Percentiles rank a stretch among this genome's conserved stretches.
These are phyloP conservation scores for Casuarina cunninghamiana DNA, from an alignment of 306 rosid species.

Conservation along the genomic window DNA sequence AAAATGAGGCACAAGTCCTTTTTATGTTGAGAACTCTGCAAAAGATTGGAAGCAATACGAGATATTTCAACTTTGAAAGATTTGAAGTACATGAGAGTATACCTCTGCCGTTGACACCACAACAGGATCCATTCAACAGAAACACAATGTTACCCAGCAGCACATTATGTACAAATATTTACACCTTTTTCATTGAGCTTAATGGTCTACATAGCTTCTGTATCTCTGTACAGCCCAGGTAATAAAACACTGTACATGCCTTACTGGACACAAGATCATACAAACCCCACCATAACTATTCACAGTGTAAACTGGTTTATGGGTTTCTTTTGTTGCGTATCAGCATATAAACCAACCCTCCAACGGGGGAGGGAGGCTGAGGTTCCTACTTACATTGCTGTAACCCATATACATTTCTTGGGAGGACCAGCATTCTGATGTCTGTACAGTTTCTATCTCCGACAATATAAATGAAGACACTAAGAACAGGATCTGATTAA, in stretches of 20 bases:
- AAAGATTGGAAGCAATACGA: no score
- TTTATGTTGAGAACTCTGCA: no score
- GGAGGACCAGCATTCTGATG: background rate
- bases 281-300: constrained; percentile 25
- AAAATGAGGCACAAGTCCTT: no score
- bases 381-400: constrained; percentile 22
- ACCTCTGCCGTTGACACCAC: background rate
- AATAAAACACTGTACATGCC: constrained; percentile 28
- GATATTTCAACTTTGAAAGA: background rate
- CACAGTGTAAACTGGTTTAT: constrained; percentile 13
- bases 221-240: constrained; percentile 27
- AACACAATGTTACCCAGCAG: background rate
- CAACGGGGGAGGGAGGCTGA: background rate
- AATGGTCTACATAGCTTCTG: constrained; percentile 12
- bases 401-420: background rate
- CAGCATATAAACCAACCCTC: constrained; percentile 13
- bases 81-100: background rate
- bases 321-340: constrained; percentile 33
- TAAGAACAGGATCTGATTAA: constrained; percentile 75
- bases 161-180: background rate
- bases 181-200: constrained; percentile 18
- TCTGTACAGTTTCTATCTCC: constrained; percentile 30
- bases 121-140: background rate
- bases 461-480: constrained; percentile 34
- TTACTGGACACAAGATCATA: constrained; percentile 5